phyloP scores from a whole-genome alignment of 2,329 filamentous ascomycete species.

The Chaetomiaceae sp. region DNA sequence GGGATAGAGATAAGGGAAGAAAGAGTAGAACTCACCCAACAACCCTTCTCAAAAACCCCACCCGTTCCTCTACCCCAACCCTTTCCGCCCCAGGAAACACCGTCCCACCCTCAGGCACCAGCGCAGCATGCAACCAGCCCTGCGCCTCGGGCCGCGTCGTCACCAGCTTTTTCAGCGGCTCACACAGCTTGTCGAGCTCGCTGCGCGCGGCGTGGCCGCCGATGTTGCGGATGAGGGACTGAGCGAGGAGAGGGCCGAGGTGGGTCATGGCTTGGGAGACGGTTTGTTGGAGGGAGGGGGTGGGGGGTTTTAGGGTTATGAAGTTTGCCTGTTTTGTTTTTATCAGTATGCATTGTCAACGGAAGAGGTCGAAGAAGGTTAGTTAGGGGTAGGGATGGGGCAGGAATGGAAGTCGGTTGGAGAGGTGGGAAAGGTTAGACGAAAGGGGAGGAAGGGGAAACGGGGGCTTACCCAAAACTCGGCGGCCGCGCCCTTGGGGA shows the following conservation, averaged over 20 bases:
- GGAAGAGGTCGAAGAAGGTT: too few relatives aligned
- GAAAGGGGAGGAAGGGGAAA: not conserved
- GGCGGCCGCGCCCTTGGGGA: conserved; percentile 69
- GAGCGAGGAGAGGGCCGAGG: conserved; percentile 57
- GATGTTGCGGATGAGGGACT: conserved; percentile 60
- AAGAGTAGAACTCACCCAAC: conserved; percentile 46
- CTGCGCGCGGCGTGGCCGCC: conserved; percentile 65
- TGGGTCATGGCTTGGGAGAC: conserved; percentile 50
- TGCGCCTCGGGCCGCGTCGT: conserved; percentile 52
- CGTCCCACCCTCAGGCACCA: conserved; percentile 33
- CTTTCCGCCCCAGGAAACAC: conserved; percentile 45
- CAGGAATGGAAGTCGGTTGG: not conserved
- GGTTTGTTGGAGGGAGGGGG: conserved; percentile 29
- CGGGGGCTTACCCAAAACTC: conserved; percentile 63
- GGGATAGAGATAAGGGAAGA: not conserved
- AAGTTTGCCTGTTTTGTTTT: conserved; percentile 44
- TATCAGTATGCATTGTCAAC: too few relatives aligned
- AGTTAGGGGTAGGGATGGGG: not conserved
- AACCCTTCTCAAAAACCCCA: conserved; percentile 61
- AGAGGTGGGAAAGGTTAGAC: not conserved
- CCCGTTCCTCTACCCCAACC: conserved; percentile 56
- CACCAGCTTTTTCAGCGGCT: conserved; percentile 67
- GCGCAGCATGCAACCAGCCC: conserved; percentile 58
- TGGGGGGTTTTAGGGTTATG: conserved; percentile 41
- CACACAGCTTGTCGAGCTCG: conserved; percentile 66